Evolutionary conservation across 129 eudicot genomes (phyloP), one percentile per base, ranked within the genome.

Genomic region (Gnaphalium uliginosum): DNA sequence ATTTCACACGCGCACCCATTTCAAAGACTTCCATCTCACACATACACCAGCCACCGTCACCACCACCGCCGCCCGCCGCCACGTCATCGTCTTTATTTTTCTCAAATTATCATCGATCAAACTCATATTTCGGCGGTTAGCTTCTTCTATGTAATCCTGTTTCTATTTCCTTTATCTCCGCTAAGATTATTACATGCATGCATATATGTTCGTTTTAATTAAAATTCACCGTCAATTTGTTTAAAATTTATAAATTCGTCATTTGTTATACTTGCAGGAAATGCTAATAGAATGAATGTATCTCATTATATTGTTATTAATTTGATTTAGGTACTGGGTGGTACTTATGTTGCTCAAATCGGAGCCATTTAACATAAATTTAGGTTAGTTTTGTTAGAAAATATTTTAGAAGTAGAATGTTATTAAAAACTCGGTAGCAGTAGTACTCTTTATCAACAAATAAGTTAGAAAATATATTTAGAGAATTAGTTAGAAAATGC

Each of bases 101-200:
- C 71, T 8, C 54, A 46, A 78, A 26, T 66, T 69, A 22, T 48
- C 27, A 70, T 60, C 64, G 54, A 17, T 35, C 51, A 46, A 69
- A 41, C 46, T 18, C n/a, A 69, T 46, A 43, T 46, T 46, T 10
- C 76, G 29, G 22, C 65, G 54, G 75, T 70, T 61, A 43, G 71
- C 32, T 46, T 78, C 41, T 59, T 69, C 76, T 46, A n/a, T 60
- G 39, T 48, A 25, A 5, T 60, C 54, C 76, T 69, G 32, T 43
- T n/a, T 30, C 14, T 39, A 9, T 39, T 9, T 39, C 46, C 46
- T 14, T 39, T 9, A 39, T 39, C 0, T 9, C 2, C 46, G 46
- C 14, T 1, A 39, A 1, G 14, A 9, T 10, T 39, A 9, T 39
- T 10, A 9, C 46, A 39, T 9, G 46, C 46, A 39, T 39, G 46